Base-by-base conservation (phyloP, 352 stramenopile species). In the Phytopythium litorale region DNA sequence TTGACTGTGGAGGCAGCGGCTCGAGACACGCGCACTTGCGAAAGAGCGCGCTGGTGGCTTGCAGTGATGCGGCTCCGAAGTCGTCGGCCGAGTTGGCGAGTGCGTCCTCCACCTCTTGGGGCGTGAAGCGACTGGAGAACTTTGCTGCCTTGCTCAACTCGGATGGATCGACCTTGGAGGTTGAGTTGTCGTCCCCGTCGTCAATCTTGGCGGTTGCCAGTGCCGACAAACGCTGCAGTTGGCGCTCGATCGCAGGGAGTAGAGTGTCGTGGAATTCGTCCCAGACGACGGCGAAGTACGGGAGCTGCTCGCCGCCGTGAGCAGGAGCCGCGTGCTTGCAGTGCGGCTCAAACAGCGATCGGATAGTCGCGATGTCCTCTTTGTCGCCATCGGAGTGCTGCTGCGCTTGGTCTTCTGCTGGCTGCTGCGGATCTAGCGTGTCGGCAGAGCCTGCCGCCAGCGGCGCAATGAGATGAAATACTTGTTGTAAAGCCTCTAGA, bases 211-310 rank as follows among this genome's bases (percentile, higher is more conserved):
- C 43, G 7, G 12, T 55, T 23, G 30, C 60, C 33, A 21, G 0
- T 9, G 46, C 4, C 4, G 55, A 25, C 6, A 53, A 28, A 8
- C 21, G 35, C 23, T 63, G 62, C 46, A 71, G 63, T n/a, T 72
- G 65, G 1, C 71, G 63, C 18, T 88, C 79, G 19, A 88, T 67
- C 3, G 70, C 62, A 0, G 79, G 79, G 0, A 86, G 65, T 1
- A 88, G 28, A 3, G 68, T 65, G 2, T 74, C 63, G 64, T 79
- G 84, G 37, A 91, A 88, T 8, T 59, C 58, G 5, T 83, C 72
- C 72, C 79, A 87, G 7, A 91, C 76, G 13, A 89, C 48, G 9
- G 71, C 81, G 35, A 78, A 89, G 38, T 86, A 79, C 54, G 71
- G 66, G 16, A 89, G 63, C 56, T 58, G 67, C 37, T 85, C 78